Percentiles rank a stretch among this genome's conserved stretches.
These are phyloP conservation scores for Fusarium sp. DNA, from an alignment of 2,329 filamentous ascomycete genomes.

Conservation along the genomic window DNA sequence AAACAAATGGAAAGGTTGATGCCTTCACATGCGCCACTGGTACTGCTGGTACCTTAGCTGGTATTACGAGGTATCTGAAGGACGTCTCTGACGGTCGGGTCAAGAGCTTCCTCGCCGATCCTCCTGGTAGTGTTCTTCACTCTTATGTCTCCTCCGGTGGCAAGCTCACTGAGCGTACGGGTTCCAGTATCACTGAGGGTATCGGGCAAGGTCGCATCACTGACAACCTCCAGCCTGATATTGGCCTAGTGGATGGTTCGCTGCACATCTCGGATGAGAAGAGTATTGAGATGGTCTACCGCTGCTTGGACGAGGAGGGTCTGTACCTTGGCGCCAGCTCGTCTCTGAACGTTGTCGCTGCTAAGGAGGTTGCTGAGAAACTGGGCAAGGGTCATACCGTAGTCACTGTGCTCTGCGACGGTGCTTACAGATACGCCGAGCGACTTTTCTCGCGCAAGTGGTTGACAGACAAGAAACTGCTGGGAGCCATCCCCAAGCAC, in stretches of 20 bases:
- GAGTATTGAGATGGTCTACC: constrained; percentile 97
- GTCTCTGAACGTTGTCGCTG: constrained; percentile 93
- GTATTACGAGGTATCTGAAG: constrained; percentile 90
- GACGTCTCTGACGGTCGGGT: constrained; percentile 81
- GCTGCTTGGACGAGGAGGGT: constrained; percentile 95
- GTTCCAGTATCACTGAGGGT: constrained; percentile 94
- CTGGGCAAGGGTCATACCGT: constrained; percentile 90
- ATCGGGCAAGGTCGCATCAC: constrained; percentile 97
- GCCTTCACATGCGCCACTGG: constrained; percentile 97
- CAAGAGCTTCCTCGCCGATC: constrained; percentile 91
- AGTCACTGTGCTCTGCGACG: constrained; percentile 94
- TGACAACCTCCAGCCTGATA: constrained; percentile 90
- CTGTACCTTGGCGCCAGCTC: constrained; percentile 95
- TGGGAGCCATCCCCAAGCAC: constrained; percentile 84
- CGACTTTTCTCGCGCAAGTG: constrained; percentile 92
- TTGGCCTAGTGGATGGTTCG: constrained; percentile 86
- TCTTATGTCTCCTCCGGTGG: constrained; percentile 90
- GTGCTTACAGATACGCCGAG: constrained; percentile 97
- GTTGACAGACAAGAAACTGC: constrained; percentile 86
- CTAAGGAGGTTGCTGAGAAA: constrained; percentile 92
- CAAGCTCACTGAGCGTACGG: constrained; percentile 82
- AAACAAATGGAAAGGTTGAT: constrained; percentile 87
- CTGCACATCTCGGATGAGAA: constrained; percentile 90
- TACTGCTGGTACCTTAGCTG: constrained; percentile 91
- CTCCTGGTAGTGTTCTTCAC: constrained; percentile 92